Conservation (phyloP, 2,329 filamentous ascomycete genomes). For the Aspergillus cejpii region DNA sequence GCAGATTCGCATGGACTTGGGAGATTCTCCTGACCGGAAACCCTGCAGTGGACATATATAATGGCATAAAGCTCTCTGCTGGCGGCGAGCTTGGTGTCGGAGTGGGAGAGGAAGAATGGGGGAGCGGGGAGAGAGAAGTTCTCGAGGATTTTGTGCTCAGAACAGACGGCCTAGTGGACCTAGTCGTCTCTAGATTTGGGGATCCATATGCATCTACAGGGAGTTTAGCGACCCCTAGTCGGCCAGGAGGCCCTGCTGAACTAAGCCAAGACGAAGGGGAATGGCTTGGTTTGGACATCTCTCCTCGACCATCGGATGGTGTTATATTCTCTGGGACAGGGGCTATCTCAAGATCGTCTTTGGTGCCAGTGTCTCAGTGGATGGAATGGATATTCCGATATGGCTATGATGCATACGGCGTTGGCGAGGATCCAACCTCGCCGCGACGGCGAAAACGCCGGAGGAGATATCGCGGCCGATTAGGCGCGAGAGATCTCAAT, state of each 20-base stretch:
- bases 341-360: slow-evolving; percentile 61
- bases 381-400: slow-evolving; percentile 80
- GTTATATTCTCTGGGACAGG: slow-evolving; percentile 79
- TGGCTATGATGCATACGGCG: slow-evolving; percentile 77
- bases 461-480: slow-evolving; percentile 26
- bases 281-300: slow-evolving; percentile 69
- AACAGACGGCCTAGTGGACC: slow-evolving; percentile 77
- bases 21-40: slow-evolving; percentile 87
- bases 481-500: slow-evolving; percentile 9
- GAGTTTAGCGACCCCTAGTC: slow-evolving; percentile 13
- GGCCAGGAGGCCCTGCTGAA: slow-evolving; percentile 11
- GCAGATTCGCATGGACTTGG: slow-evolving; percentile 61
- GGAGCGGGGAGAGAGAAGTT: slow-evolving; percentile 87
- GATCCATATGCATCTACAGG: slow-evolving; percentile 40
- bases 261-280: slow-evolving; percentile 30
- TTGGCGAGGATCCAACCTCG: slow-evolving; percentile 69
- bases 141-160: slow-evolving; percentile 77
- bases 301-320: slow-evolving; percentile 67
- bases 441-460: slow-evolving; percentile 46
- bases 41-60: slow-evolving; percentile 69
- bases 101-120: slow-evolving; percentile 90
- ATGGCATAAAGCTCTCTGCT: slow-evolving; percentile 78
- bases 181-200: slow-evolving; percentile 83
- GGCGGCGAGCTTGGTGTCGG: slow-evolving; percentile 89
- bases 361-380: slow-evolving; percentile 73